These are phyloP conservation scores for Fusarium sp. DNA, from an alignment of 2,329 filamentous ascomycete species.

Conservation along the genomic window DNA sequence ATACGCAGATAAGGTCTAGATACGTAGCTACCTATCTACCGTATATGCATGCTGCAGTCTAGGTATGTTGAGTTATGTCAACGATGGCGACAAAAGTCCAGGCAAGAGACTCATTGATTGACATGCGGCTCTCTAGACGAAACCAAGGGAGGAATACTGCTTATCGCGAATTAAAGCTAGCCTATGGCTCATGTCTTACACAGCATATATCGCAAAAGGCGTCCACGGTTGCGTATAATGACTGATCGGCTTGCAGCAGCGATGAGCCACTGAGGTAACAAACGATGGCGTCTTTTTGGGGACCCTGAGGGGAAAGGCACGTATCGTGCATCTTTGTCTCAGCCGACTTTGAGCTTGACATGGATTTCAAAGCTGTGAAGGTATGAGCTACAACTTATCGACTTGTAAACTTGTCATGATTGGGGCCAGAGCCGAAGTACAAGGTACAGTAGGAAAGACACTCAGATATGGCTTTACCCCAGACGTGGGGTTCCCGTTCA, in stretches of 20 bases:
- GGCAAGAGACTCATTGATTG: slow-evolving; percentile 9
- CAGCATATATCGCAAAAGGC: slow-evolving; percentile 1
- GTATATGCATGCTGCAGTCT: slow-evolving; percentile 25
- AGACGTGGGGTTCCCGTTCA: slow-evolving; percentile 24
- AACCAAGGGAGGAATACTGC: slow-evolving; percentile 23
- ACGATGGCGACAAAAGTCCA: slow-evolving; percentile 15
- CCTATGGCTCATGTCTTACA: slow-evolving; percentile 25
- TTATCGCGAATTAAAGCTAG: slow-evolving; percentile 7
- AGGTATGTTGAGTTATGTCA: neutral
- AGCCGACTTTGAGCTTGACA: slow-evolving; percentile 2
- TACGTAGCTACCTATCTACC: slow-evolving; percentile 17
- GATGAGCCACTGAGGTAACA: slow-evolving; percentile 11
- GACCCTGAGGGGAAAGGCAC: slow-evolving; percentile 26
- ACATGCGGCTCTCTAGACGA: slow-evolving; percentile 4
- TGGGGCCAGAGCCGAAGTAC: neutral
- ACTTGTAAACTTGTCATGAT: neutral
- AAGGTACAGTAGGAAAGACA: slow-evolving; percentile 10
- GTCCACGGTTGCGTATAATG: slow-evolving; percentile 17
- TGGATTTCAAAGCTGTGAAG: neutral
- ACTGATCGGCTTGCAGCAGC: slow-evolving; percentile 27
- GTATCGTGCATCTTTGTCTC: slow-evolving; percentile 9
- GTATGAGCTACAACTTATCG: neutral
- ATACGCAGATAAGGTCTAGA: slow-evolving; percentile 22
- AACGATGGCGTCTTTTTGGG: slow-evolving; percentile 18
- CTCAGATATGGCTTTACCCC: slow-evolving; percentile 6